phyloP scores from a whole-genome alignment of 805 yeast genomes.

The Allodekkera sacchari region DNA sequence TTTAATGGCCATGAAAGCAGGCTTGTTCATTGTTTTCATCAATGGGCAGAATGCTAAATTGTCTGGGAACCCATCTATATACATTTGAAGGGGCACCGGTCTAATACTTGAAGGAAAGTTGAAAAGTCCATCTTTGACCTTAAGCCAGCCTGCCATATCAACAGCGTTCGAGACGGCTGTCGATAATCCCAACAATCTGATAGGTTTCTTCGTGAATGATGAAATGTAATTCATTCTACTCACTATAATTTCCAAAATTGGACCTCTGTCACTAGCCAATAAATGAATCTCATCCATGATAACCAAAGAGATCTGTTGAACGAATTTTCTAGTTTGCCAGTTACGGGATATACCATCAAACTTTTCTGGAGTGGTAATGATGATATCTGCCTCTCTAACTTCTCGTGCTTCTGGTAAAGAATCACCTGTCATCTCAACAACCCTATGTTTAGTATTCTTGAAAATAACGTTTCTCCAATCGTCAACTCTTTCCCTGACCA shows the following conservation, averaged over 20 bases:
- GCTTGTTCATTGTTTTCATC: conserved; percentile 84
- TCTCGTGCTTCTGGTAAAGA: conserved; percentile 65
- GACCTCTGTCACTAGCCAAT: conserved; percentile 80
- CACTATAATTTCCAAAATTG: conserved; percentile 83
- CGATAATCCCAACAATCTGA: conserved; percentile 68
- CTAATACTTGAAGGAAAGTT: conserved; percentile 78
- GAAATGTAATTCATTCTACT: conserved; percentile 73
- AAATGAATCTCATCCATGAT: conserved; percentile 84
- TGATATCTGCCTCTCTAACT: conserved; percentile 61
- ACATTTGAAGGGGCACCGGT: conserved; percentile 82
- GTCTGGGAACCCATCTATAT: conserved; percentile 80
- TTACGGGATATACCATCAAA: conserved; percentile 83
- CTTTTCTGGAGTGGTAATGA: conserved; percentile 80
- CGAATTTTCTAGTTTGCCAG: conserved; percentile 74
- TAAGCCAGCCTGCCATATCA: conserved; percentile 82
- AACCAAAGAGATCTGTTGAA: conserved; percentile 64
- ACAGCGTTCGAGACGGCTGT: conserved; percentile 82
- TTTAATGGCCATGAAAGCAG: conserved; percentile 87
- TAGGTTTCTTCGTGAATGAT: conserved; percentile 48
- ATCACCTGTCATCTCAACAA: conserved; percentile 80
- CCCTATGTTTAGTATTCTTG: conserved; percentile 35
- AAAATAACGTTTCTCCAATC: conserved; percentile 62
- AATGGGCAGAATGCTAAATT: conserved; percentile 73
- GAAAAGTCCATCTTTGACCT: conserved; percentile 64
- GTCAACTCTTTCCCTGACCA: conserved; percentile 74